Evolutionary conservation across 306 rosid species (phyloP), one percentile per base, ranked within the genome.

Genomic region (Citrullus colocynthis): DNA sequence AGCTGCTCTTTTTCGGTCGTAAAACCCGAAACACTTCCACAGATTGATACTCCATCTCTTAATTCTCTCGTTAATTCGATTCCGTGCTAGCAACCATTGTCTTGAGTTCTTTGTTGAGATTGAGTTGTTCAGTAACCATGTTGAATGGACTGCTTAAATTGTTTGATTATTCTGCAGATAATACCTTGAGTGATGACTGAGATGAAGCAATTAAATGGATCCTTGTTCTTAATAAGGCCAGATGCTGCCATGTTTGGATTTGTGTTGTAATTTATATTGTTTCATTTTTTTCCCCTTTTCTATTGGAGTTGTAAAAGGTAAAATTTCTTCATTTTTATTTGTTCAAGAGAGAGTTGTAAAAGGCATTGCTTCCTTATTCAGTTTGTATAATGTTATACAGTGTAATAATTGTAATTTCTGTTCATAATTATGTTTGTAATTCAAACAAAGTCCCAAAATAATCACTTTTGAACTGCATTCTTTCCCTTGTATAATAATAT

Each of bases 1-100:
- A 88, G 89, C 98, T 95, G 81, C 96, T 95, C 60, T 83, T 92
- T 87, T 95, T 95, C 79, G 98, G 99, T 76, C 88, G 88, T 78
- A 92, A 81, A 79, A 82, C 85, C 81, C 83, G 88, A 91, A 83
- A 74, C 84, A 52, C 84, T n/a, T 52, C 61, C 14, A 69, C 75
- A 56, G 76, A 52, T 77, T 90, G 88, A 82, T 78, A 74, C 20
- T 71, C 78, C 24, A 39, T 16, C 65, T 10, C n/a, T 78, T 15
- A 39, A 5, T 67, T 42, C 76, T 67, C 30, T 65, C 7, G 78
- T 82, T 87, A 64, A 66, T 74, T 75, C 39, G 34, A 60, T 77
- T 75, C 60, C 14, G 54, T 42, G 61, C 54, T 79, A 73, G 78
- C 72, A 73, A 81, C 78, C n/a, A 63, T 81, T 82, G 79, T 81